Evolutionary conservation across 768 basidiomycete genomes (phyloP), one percentile per base, ranked within the genome.

Genomic region (Mycena latifolia): DNA sequence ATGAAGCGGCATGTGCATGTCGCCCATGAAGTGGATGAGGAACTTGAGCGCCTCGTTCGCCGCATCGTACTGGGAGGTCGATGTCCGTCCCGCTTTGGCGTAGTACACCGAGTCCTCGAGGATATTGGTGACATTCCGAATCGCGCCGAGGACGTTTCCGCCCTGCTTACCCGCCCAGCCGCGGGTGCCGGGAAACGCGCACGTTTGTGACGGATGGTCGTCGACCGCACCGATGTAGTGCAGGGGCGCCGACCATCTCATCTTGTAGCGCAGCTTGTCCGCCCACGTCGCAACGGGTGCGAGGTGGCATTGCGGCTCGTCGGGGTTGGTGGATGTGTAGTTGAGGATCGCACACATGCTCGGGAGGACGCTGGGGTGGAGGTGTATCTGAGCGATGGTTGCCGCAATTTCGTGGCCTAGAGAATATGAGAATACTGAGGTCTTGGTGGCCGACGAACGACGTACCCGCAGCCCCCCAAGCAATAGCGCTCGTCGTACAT

Each of bases 1-100:
- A 77, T 99, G 97, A 52, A 99, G 80, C 8, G 97, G 97, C 86
- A 92, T 90, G 72, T 98, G 97, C 85, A 97, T 83, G 76, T 98
- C 97, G 0, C 96, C 96, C 10, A 98, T 57, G 71, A 95, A 98
- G 77, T 99, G 97, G 28, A 96, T 86, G 35, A 99, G 81, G 81
- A 98, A 99, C 77, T 93, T 92, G 71, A 98, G 82, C 3, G 96
- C 93, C 70, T 95, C 92, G 72, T 91, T 88, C 2, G 89, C 89
- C 14, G 74, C 77, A 3, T 64, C 76, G 20, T 79, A 76, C 2
- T 73, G 74, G 12, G 63, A 43, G 15, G 46, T 69, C 20, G 56
- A 56, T 65, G 8, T 67, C 58, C 51, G 72, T 76, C 53, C 76
- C 67, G 69, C 73, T 73, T 31, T 48, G 7, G 25, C 28, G n/a